Percentiles rank a stretch among this genome's conserved stretches.
These are phyloP conservation scores for Priceomyces medius DNA, from an alignment of 805 yeast species.

Conservation along the genomic window DNA sequence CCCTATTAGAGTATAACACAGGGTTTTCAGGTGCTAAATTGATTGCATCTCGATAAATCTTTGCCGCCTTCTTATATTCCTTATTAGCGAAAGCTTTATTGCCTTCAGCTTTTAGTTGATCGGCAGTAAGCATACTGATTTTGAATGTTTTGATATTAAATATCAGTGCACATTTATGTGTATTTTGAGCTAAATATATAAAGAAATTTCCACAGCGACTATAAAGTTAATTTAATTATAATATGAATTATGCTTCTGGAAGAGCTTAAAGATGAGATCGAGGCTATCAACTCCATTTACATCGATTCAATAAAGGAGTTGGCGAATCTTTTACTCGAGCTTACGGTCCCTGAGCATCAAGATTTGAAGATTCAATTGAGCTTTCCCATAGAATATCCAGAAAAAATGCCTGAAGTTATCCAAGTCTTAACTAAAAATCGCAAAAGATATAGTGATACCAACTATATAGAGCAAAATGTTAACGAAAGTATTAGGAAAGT, in stretches of 20 bases:
- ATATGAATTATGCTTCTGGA: slow-evolving; percentile 30
- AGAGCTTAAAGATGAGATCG: slow-evolving; percentile 68
- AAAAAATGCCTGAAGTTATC: slow-evolving; percentile 58
- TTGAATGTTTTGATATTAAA: too few relatives aligned
- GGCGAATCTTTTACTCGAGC: slow-evolving; percentile 42
- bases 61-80: slow-evolving; percentile 51
- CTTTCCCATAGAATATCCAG: slow-evolving; percentile 73
- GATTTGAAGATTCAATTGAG: slow-evolving; percentile 61
- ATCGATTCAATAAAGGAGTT: slow-evolving; percentile 55
- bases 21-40: slow-evolving; percentile 49
- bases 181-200: too few relatives aligned
- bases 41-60: slow-evolving; percentile 57
- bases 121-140: slow-evolving; percentile 15
- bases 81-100: slow-evolving; percentile 49
- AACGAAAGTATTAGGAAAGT: slow-evolving; percentile 53
- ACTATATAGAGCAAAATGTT: slow-evolving; percentile 46
- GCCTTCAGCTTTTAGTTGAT: slow-evolving; percentile 45
- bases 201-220: not conserved
- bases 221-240: not conserved
- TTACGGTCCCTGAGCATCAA: slow-evolving; percentile 62
- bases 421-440: slow-evolving; percentile 45
- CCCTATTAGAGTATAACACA: slow-evolving; percentile 63
- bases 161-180: not conserved
- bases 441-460: slow-evolving; percentile 38
- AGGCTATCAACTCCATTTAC: slow-evolving; percentile 83